phyloP scores from a whole-genome alignment of 2,329 filamentous ascomycete genomes.

The Annulohypoxylon truncatum region DNA sequence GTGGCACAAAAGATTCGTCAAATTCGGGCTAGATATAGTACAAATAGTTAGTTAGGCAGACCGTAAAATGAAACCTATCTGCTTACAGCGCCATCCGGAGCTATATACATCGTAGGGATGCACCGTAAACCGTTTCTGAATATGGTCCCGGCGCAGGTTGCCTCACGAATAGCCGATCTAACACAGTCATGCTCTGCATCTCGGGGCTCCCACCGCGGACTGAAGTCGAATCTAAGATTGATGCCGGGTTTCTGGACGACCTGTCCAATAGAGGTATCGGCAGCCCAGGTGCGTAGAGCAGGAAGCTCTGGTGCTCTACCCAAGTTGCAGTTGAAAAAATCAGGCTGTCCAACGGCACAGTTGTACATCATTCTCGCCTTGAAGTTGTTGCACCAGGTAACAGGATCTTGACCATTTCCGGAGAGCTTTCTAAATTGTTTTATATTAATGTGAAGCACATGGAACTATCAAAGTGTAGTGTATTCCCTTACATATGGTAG shows the following conservation, averaged over 20 bases:
- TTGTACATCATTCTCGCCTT: constrained; percentile 27
- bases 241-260: constrained; percentile 14
- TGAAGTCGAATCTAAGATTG: constrained; percentile 35
- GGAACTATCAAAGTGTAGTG: background rate
- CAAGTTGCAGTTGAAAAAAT: constrained; percentile 29
- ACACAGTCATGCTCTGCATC: constrained; percentile 35
- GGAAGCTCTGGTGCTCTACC: constrained; percentile 12
- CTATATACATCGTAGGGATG: constrained; percentile 16
- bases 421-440: constrained; percentile 26
- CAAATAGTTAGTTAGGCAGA: background rate
- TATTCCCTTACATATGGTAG: constrained; percentile 37
- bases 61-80: background rate
- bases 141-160: constrained; percentile 17
- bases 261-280: constrained; percentile 1
- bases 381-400: constrained; percentile 36
- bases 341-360: constrained; percentile 14
- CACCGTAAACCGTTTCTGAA: constrained; percentile 27
- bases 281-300: constrained; percentile 12
- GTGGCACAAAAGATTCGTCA: constrained; percentile 22
- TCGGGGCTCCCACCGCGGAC: constrained; percentile 17
- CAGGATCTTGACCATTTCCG: constrained; percentile 29
- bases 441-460: constrained; percentile 3
- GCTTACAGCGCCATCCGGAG: constrained; percentile 16
- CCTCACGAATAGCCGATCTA: constrained; percentile 23
- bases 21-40: constrained; percentile 14